Evolutionary conservation across 148 eudicot genomes (phyloP).

Genomic region (Vaccinium corymbosum): DNA sequence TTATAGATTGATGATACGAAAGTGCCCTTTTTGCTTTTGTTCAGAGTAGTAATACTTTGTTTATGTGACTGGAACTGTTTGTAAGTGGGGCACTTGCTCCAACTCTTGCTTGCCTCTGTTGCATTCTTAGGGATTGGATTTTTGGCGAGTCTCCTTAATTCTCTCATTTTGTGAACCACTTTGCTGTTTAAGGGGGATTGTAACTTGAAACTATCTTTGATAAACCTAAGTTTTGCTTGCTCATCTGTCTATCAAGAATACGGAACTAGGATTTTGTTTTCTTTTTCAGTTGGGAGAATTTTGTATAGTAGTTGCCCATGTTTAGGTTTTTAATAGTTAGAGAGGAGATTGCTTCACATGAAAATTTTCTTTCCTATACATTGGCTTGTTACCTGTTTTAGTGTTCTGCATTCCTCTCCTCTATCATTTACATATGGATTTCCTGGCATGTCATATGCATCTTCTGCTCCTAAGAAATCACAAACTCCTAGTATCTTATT

Average conservation of each 20-base stretch:
- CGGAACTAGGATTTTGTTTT: not conserved
- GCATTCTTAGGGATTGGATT: not conserved
- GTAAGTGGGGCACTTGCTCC: not conserved
- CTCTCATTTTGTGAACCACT: not conserved
- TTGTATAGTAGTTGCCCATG: not conserved
- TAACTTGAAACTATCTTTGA: not conserved
- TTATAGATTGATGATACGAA: not conserved
- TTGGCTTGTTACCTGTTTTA: not conserved
- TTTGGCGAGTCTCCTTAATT: not conserved
- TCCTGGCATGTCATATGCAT: slow-evolving; percentile 26
- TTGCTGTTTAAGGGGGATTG: not conserved
- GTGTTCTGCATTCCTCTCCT: not conserved
- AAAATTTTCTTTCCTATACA: not conserved
- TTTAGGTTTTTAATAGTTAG: not conserved
- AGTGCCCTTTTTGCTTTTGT: not conserved
- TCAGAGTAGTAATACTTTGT: not conserved
- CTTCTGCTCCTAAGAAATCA: slow-evolving; percentile 19
- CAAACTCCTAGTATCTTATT: slow-evolving; percentile 20
- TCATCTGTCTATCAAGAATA: not conserved
- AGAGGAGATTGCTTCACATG: not conserved
- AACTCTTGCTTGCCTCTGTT: not conserved
- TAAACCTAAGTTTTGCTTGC: no score
- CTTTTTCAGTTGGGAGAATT: not conserved
- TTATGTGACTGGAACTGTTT: not conserved
- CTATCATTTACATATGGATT: not conserved